Base-by-base conservation (phyloP, 805 yeast species). In the Kodamaea fukazawae region DNA sequence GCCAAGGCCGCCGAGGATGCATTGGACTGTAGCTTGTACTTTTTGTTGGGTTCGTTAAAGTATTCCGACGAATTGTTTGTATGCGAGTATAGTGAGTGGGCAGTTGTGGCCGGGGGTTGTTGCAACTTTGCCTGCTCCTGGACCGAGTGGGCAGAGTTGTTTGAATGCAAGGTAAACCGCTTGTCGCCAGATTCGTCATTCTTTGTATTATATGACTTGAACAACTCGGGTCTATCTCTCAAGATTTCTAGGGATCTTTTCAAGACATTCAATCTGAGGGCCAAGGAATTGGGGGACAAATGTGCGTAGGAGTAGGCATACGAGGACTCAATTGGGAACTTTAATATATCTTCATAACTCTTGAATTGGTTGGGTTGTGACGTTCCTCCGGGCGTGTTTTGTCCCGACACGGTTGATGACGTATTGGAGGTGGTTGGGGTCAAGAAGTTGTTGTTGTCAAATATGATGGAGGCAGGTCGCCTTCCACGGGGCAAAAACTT, bases 251-350 rank as follows among this genome's bases (percentile, higher is more conserved):
- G 61, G 4, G 95, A 83, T 48, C 93, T 65, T 54, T 81, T 85
- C 50, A 87, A 65, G 11, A 86, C 89, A 40, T 81, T 81, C 44
- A 87, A 61, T 41, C 96, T 67, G 34, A 86, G 75, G 0, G 93
- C 86, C 41, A 87, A 60, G 1, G 95, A 83, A 55, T 85, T 84
- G 7, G 90, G 93, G 1, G 91, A 81, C 41, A 86, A 63, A 39
- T 84, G 86, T 2, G 93, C 87, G 57, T 87, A 87, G 0, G 95
- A 86, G 55, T 84, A 87, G 2, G 95, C 84, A 56, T 85, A 90
- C 1, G 93, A 78, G 9, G 93, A 84, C 49, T 84, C 89, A 17
- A 80, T 78, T 4, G 91, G 88, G 53, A 86, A 83, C 45, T 71
- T 74, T 29, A 81, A 55, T 13, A 84, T 68, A 40, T 81, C 73